phyloP scores from a whole-genome alignment of 768 basidiomycete species.

The Collybia nuda region DNA sequence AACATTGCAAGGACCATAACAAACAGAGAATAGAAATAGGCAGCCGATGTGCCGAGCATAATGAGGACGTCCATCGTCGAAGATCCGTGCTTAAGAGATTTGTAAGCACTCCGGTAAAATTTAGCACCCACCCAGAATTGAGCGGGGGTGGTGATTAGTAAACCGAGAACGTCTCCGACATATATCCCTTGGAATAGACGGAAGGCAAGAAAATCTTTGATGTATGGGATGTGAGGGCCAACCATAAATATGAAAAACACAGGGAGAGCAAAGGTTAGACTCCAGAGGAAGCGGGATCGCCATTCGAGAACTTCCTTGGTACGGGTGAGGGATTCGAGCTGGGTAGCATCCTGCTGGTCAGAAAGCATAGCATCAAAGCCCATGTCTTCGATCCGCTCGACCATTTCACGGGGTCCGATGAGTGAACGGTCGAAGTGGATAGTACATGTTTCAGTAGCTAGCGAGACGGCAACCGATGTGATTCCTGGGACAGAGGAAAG shows the following conservation, averaged over 20 bases:
- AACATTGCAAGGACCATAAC: conserved; percentile 66
- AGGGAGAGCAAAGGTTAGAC: conserved; percentile 81
- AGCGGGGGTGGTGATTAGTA: conserved; percentile 82
- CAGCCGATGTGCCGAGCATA: conserved; percentile 91
- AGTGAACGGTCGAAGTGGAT: conserved; percentile 73
- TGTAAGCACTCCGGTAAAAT: conserved; percentile 90
- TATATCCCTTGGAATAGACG: conserved; percentile 68
- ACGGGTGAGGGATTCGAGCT: conserved; percentile 81
- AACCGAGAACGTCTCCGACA: conserved; percentile 75
- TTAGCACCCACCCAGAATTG: conserved; percentile 90
- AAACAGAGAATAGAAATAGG: conserved; percentile 86
- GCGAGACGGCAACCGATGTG: conserved; percentile 66
- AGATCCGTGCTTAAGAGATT: conserved; percentile 82
- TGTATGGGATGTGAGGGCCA: conserved; percentile 61
- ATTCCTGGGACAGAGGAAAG: conserved; percentile 75
- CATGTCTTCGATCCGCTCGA: conserved; percentile 83
- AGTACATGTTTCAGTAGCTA: conserved; percentile 74
- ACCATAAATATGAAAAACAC: conserved; percentile 94
- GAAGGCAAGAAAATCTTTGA: conserved; percentile 51
- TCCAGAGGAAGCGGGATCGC: conserved; percentile 74
- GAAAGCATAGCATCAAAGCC: conserved; percentile 89
- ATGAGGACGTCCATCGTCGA: conserved; percentile 99
- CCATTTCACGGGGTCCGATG: conserved; percentile 82
- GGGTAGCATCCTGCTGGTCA: conserved; percentile 78
- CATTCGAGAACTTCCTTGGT: conserved; percentile 93